phyloP scores from a whole-genome alignment of 208 protist genomes.

The Wallacemonas sp. region DNA sequence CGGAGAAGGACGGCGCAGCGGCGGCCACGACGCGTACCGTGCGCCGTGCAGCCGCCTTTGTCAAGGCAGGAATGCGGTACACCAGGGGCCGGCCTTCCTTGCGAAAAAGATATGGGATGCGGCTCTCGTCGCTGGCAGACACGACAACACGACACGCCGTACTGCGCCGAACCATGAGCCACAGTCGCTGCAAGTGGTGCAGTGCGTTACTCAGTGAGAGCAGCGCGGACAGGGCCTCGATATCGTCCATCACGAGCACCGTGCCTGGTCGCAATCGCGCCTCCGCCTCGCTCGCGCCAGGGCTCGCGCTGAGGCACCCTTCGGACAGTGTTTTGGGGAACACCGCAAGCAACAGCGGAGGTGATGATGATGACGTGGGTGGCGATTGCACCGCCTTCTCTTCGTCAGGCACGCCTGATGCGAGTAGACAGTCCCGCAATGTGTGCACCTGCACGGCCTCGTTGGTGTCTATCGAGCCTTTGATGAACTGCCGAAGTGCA shows the following conservation, averaged over 20 bases:
- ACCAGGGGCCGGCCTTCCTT: background rate
- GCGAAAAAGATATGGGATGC: slow-evolving; percentile 8
- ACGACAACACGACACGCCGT: slow-evolving; percentile 2
- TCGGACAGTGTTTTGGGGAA: background rate
- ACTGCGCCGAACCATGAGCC: background rate
- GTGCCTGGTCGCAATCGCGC: slow-evolving; percentile 24
- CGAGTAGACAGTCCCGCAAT: background rate
- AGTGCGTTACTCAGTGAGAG: slow-evolving; percentile 28
- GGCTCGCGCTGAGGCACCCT: background rate
- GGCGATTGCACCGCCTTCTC: background rate
- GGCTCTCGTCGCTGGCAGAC: background rate
- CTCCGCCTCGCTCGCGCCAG: background rate
- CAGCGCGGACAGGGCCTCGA: slow-evolving; percentile 49
- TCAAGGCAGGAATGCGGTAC: slow-evolving; percentile 15
- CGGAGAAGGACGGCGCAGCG: slow-evolving; percentile 1
- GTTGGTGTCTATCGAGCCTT: background rate
- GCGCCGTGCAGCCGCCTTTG: slow-evolving; percentile 32
- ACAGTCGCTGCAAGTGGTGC: slow-evolving; percentile 20
- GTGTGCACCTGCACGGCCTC: background rate
- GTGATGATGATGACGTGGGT: background rate
- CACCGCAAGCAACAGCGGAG: background rate
- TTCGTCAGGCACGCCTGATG: background rate
- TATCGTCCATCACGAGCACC: slow-evolving; percentile 64
- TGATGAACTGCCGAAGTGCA: slow-evolving; percentile 22
- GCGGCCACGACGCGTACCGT: slow-evolving; percentile 18